phyloP scores from a whole-genome alignment of 177 flowering plant species.

The Telopea speciosissima region DNA sequence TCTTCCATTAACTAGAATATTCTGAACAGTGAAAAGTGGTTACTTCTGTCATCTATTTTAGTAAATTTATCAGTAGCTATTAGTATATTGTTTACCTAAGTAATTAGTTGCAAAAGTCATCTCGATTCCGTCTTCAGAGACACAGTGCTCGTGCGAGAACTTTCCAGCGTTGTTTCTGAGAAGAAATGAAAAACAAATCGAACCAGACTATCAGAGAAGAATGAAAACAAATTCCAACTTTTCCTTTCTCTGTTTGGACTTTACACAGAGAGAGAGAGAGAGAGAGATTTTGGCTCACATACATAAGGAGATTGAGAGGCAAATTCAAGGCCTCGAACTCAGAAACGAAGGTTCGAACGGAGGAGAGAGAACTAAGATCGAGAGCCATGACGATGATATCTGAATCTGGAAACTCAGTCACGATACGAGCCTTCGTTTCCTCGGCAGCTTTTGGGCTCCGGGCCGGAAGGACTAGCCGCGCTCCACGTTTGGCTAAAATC shows the following conservation, averaged over 20 bases:
- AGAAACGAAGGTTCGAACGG: conserved; percentile 65
- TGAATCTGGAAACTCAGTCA: conserved; percentile 56
- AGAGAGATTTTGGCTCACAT: conserved; percentile 5
- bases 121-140: conserved; percentile 89
- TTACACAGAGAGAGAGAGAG: background rate
- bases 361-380: conserved; percentile 81
- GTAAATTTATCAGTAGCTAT: background rate
- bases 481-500: conserved; percentile 81
- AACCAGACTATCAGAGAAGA: background rate
- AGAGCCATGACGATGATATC: conserved; percentile 69
- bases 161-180: conserved; percentile 93
- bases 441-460: conserved; percentile 77
- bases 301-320: conserved; percentile 96
- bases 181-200: background rate
- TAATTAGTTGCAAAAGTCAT: conserved; percentile 97
- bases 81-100: conserved; percentile 38
- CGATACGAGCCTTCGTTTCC: conserved; percentile 59
- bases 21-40: background rate
- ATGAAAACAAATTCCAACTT: background rate
- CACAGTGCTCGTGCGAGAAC: conserved; percentile 58
- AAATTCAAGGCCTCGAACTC: conserved; percentile 61
- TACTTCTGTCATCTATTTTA: background rate
- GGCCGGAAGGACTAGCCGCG: conserved; percentile 71
- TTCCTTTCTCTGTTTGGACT: too few species aligned
- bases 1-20: background rate